Evolutionary conservation across 768 basidiomycete species (phyloP).

Genomic region (Tephrocybe rancida): DNA sequence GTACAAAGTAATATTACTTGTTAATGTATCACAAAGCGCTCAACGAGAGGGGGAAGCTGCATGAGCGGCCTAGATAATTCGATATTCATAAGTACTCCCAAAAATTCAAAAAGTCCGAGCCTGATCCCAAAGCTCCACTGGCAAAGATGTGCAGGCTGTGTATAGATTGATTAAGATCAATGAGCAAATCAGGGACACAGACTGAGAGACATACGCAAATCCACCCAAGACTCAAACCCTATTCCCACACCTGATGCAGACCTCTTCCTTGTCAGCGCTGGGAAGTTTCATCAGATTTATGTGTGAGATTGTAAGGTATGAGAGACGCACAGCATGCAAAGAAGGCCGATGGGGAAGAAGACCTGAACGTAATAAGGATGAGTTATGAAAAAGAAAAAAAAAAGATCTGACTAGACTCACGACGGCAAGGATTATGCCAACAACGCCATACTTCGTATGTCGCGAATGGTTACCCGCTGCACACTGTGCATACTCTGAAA

Average conservation of each 20-base stretch:
- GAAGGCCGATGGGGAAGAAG: conserved; percentile 27
- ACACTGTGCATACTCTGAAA: conserved; percentile 22
- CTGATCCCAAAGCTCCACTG: too few species aligned
- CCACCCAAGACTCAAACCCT: not conserved
- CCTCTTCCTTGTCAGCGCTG: conserved; percentile 11
- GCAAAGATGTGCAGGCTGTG: too few species aligned
- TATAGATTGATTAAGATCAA: too few species aligned
- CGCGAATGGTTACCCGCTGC: conserved; percentile 23
- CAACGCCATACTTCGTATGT: conserved; percentile 22
- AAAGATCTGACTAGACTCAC: conserved; percentile 18
- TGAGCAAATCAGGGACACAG: not conserved
- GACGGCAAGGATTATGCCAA: conserved; percentile 27
- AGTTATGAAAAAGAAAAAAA: not conserved
- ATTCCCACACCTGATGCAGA: conserved; percentile 15
- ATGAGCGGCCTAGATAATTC: too few species aligned
- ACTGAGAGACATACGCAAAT: not conserved
- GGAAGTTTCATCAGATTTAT: not conserved
- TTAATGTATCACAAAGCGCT: too few species aligned
- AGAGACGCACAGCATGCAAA: conserved; percentile 21
- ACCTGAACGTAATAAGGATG: conserved; percentile 7
- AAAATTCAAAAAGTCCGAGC: too few species aligned
- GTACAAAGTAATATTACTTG: too few species aligned
- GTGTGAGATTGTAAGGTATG: not conserved
- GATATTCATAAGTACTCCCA: too few species aligned
- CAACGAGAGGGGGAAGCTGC: too few species aligned